phyloP scores from a whole-genome alignment of 108 stramenopile species.

The Bacterosira constricta region DNA sequence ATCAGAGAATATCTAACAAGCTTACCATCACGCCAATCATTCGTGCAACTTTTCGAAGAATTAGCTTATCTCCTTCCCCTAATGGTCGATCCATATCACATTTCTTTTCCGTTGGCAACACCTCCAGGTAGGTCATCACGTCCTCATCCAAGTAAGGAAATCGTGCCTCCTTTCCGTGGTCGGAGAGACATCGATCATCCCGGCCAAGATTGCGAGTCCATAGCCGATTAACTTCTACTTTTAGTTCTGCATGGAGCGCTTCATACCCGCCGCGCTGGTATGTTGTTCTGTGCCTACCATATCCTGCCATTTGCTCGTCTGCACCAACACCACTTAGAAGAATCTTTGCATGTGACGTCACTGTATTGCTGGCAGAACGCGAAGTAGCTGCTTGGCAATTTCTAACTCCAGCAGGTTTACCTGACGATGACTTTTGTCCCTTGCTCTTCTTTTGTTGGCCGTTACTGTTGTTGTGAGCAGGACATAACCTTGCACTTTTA shows the following conservation, averaged over 20 bases:
- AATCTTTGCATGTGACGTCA: conserved; percentile 48
- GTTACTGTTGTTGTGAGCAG: conserved; percentile 9
- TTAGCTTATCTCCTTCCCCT: conserved; percentile 89
- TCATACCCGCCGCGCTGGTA: conserved; percentile 72
- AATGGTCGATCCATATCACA: conserved; percentile 69
- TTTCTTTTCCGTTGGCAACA: conserved; percentile 51
- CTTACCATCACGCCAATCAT: conserved; percentile 48
- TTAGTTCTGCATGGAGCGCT: conserved; percentile 75
- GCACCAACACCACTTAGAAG: conserved; percentile 94
- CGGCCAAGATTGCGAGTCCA: conserved; percentile 97
- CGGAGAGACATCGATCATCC: conserved; percentile 93
- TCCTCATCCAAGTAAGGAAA: conserved; percentile 95
- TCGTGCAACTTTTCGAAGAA: conserved; percentile 74
- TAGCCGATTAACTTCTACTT: conserved; percentile 84
- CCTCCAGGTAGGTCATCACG: conserved; percentile 66
- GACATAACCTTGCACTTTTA: conserved; percentile 37
- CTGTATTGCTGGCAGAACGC: background rate
- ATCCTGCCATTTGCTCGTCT: conserved; percentile 97
- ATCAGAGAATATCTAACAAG: conserved; percentile 5
- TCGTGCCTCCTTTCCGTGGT: conserved; percentile 91
- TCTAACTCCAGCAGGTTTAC: background rate
- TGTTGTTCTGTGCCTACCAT: conserved; percentile 94
- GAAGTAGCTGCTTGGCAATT: background rate
- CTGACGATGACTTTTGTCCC: background rate
- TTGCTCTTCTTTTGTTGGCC: background rate